Base-by-base conservation (phyloP, 371 early-diverging fungal genomes). In the Rhizomucor pusillus region DNA sequence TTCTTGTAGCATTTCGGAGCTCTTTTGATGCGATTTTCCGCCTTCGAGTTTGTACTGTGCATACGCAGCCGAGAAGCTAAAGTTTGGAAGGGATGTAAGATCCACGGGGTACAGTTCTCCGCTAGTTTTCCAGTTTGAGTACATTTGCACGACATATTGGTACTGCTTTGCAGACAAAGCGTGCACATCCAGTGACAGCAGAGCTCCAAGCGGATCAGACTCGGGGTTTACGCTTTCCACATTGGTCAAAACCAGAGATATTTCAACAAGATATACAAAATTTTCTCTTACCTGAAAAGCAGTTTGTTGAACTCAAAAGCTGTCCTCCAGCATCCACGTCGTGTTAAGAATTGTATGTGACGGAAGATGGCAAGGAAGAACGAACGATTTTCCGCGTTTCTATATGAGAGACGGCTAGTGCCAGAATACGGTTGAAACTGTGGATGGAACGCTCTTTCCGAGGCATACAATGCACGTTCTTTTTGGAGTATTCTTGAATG, bases 241-340 rank as follows among this genome's bases (percentile, higher is more conserved):
- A 47, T 20, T 24, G 9, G 20, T 47, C 16, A 47, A 13, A 59
- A 57, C 9, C 16, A 22, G 5, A 25, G 19, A 12, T 19, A n/a
- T 37, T 23, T 13, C 22, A 12, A 16, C 1, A 14, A 12, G 16
- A 7, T 12, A 16, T 2, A 3, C n/a, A 2, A n/a, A n/a, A n/a
- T n/a, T 37, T 10, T 37, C n/a, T 37, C n/a, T 11, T 37, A 37
- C n/a, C n/a, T n/a, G 39, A 37, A 37, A 37, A 37, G 39, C 12
- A 92, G 69, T 68, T 91, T 95, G 54, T 86, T 82, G 56, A 92
- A 85, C 69, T 94, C 96, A 55, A 94, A 88, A 6, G 91, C 89
- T 4, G 95, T 94, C 37, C 91, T 67, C 96, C 96, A 95, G 70
- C 95, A 94, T 6, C 96, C 95, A 45, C 88, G 80, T 19, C 93